Base-by-base conservation (phyloP, 768 basidiomycete species). In the Termitomyces eurrhizus region DNA sequence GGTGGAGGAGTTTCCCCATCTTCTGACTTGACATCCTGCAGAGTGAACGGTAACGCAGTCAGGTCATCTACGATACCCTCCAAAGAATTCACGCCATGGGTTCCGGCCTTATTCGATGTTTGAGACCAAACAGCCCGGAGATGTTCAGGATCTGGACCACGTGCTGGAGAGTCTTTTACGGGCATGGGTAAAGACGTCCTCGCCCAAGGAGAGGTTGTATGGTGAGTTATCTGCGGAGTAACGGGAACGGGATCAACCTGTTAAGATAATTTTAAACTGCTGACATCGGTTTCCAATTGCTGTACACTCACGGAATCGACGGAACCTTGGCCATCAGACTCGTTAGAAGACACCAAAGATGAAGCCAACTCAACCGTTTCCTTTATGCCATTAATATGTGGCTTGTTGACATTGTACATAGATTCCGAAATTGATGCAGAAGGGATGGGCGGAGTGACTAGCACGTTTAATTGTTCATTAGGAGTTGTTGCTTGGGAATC, bases 11-110 rank as follows among this genome's bases (percentile, higher is more conserved):
- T 90, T 70, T 86, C 87, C 21, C 90, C 92, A 65, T 90, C 90
- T 69, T 93, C 92, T 12, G 90, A 90, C 70, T 93, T 93, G 55
- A 92, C 88, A 58, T 94, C 92, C 68, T 90, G 91, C 37, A 93
- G 70, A 6, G 88, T 88, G 72, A 90, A 90, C 12, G 92, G 91
- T 35, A 94, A 76, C 26, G 87, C 79, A 35, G 88, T 87, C 58
- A 92, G 77, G 67, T 95, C 93, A 68, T 93, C 92, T 32, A 86
- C 85, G 58, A 95, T 92, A 18, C 87, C 88, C 68, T 92, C 87
- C 60, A 95, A 74, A 2, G 92, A 94, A 71, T 95, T 95, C 26
- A 89, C 80, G 9, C 83, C 77, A 60, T 86, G 83, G 37, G 82
- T 71, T 56, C 80, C 83, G n/a, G 85, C 78, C 70, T 89, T 88